phyloP scores from a whole-genome alignment of 805 yeast species.

The Ogataea henricii region DNA sequence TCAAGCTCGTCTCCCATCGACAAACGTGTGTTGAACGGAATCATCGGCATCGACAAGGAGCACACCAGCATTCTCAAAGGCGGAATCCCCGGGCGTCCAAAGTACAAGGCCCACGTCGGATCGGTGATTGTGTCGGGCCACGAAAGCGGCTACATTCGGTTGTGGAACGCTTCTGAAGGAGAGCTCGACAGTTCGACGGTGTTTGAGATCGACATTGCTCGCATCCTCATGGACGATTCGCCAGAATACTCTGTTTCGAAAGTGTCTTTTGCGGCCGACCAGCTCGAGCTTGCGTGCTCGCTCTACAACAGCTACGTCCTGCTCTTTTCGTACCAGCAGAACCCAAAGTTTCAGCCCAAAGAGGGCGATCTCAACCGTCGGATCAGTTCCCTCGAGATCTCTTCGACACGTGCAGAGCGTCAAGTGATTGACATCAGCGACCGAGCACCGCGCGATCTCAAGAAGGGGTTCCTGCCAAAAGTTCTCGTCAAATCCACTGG shows the following conservation, averaged over 20 bases:
- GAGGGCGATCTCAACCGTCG: slow-evolving; percentile 25
- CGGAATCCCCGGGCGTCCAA: slow-evolving; percentile 67
- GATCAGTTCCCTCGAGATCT: slow-evolving; percentile 33
- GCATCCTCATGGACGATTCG: slow-evolving; percentile 45
- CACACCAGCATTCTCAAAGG: slow-evolving; percentile 67
- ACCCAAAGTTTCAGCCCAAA: slow-evolving; percentile 44
- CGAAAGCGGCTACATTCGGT: slow-evolving; percentile 75
- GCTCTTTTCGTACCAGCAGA: slow-evolving; percentile 68
- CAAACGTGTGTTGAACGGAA: slow-evolving; percentile 31
- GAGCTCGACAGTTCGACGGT: slow-evolving; percentile 63
- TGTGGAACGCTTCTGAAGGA: slow-evolving; percentile 81
- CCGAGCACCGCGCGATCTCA: slow-evolving; percentile 50
- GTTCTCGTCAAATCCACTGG: slow-evolving; percentile 43
- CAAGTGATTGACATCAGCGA: slow-evolving; percentile 48
- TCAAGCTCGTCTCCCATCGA: slow-evolving; percentile 49
- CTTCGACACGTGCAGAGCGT: slow-evolving; percentile 31
- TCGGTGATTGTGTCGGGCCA: slow-evolving; percentile 82
- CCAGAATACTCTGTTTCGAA: slow-evolving; percentile 48
- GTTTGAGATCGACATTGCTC: slow-evolving; percentile 58
- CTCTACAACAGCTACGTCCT: slow-evolving; percentile 71
- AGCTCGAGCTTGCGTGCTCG: slow-evolving; percentile 74
- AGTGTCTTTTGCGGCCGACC: slow-evolving; percentile 76
- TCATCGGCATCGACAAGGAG: slow-evolving; percentile 50
- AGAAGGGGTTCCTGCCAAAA: slow-evolving; percentile 66
- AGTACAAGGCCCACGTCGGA: slow-evolving; percentile 51